phyloP scores from a whole-genome alignment of 805 yeast species.

The Teunomyces stri region DNA sequence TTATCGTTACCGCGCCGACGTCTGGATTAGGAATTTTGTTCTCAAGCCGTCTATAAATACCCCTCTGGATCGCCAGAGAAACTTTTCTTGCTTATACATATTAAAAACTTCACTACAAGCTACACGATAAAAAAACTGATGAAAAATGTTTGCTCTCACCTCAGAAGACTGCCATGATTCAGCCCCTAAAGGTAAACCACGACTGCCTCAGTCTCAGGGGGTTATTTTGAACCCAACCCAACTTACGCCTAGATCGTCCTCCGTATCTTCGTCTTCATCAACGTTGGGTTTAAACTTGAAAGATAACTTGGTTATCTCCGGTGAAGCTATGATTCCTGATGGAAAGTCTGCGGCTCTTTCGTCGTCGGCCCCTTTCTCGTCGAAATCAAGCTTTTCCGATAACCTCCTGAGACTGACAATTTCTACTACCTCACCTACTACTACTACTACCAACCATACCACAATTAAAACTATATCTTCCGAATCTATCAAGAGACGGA shows the following conservation, averaged over 20 bases:
- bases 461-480: slow-evolving; percentile 1
- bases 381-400: slow-evolving; percentile 4
- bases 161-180: slow-evolving; percentile 17
- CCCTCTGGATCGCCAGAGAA: neutral
- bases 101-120: neutral
- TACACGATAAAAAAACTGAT: slow-evolving; percentile 6
- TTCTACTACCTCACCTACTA: slow-evolving; percentile 1
- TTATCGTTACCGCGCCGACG: slow-evolving; percentile 1
- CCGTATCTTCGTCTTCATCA: slow-evolving; percentile 6
- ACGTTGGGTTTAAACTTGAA: slow-evolving; percentile 4
- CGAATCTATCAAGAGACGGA: neutral
- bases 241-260: slow-evolving; percentile 5
- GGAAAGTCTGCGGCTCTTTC: neutral
- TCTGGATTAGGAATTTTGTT: neutral
- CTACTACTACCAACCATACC: neutral
- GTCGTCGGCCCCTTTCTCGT: neutral
- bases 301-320: slow-evolving; percentile 5
- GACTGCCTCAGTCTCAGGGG: slow-evolving; percentile 20
- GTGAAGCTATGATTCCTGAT: slow-evolving; percentile 6
- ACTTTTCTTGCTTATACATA: neutral
- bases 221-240: slow-evolving; percentile 13
- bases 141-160: slow-evolving; percentile 10
- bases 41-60: neutral
- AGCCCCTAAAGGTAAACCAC: slow-evolving; percentile 14
- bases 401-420: slow-evolving; percentile 24